phyloP scores from a whole-genome alignment of 1,284 basidiomycete species.

The Hymenochaete sp. region DNA sequence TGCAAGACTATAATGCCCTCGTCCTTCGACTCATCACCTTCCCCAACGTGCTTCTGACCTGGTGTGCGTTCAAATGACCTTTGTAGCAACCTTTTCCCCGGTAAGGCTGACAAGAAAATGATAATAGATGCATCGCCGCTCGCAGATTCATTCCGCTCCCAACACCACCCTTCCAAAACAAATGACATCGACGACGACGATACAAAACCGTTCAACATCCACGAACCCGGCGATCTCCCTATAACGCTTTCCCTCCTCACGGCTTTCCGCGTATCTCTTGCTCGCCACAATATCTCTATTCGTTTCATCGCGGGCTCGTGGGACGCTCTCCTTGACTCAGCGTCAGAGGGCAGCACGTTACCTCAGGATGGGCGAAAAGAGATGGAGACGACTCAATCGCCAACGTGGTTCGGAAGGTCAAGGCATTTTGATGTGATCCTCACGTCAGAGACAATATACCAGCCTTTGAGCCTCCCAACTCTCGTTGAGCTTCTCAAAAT shows the following conservation, averaged over 20 bases:
- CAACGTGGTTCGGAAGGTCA: conserved; percentile 1
- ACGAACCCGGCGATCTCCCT: conserved; percentile 43
- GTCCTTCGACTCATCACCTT: conserved; percentile 80
- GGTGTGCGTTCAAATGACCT: conserved; percentile 51
- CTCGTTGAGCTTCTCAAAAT: conserved; percentile 44
- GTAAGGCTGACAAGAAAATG: conserved; percentile 13
- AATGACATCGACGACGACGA: conserved; percentile 27
- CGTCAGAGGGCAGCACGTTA: no score
- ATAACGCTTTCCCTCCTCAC: conserved; percentile 54
- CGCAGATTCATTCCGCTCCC: conserved; percentile 32
- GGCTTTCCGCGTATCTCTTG: conserved; percentile 57
- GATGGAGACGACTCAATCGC: conserved; percentile 16
- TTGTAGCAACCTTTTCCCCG: background rate
- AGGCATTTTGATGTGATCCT: conserved; percentile 62
- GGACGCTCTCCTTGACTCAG: conserved; percentile 36
- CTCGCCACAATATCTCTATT: conserved; percentile 46
- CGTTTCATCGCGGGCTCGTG: conserved; percentile 82
- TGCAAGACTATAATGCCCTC: conserved; percentile 90
- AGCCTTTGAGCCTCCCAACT: conserved; percentile 56
- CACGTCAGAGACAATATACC: conserved; percentile 92
- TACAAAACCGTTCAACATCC: conserved; percentile 23
- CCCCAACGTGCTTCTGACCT: conserved; percentile 82
- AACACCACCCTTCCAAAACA: conserved; percentile 18
- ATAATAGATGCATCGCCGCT: conserved; percentile 42
- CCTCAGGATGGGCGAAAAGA: no score